Evolutionary conservation across 495 filamentous ascomycete species (phyloP), one percentile per base, ranked within the genome.

Genomic region (Penicillium robsamsonii): DNA sequence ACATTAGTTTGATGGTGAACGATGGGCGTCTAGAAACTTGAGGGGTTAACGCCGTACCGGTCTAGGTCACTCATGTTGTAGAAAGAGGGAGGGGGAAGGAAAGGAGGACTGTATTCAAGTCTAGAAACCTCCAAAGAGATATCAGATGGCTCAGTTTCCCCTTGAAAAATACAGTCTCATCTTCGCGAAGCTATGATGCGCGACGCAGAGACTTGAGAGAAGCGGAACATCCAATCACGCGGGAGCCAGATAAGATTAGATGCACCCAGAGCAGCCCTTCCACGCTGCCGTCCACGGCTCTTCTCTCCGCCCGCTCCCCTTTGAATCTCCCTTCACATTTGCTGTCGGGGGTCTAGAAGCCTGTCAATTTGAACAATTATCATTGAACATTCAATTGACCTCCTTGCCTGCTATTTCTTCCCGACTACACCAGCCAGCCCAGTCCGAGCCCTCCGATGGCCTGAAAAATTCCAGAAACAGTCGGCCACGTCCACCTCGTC

Each of bases 61-160:
- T 95, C 90, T 53, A 95, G 82, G 64, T 95, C 90, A 69, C 90
- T 93, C 90, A 93, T 95, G 24, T 55, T 84, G 72, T 48, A n/a
- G 55, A 30, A 53, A 41, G 43, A 30, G 27, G 41, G 44, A 29
- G 53, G 50, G 24, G 22, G 46, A 38, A 53, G 45, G 25, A 35
- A 35, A 57, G 44, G 37, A 13, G 55, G 51, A 49, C 24, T 56
- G 38, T 53, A 46, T 52, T 31, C 33, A 57, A 53, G 50, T 56
- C 40, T 33, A 42, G 51, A 55, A 45, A 35, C 17, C 55, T 50
- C 51, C 45, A 46, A 40, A 50, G 18, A 57, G 42, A 57, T 29
- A 31, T 59, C 33, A 60, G 52, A 50, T 53, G 44, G 43, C 31
- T 46, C 48, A 54, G 55, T 58, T 55, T 46, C 52, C 55, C 43